Percentiles rank a stretch among this genome's conserved stretches.
Conservation (phyloP, 208 protist genomes). For the Wallacemonas sp. region DNA sequence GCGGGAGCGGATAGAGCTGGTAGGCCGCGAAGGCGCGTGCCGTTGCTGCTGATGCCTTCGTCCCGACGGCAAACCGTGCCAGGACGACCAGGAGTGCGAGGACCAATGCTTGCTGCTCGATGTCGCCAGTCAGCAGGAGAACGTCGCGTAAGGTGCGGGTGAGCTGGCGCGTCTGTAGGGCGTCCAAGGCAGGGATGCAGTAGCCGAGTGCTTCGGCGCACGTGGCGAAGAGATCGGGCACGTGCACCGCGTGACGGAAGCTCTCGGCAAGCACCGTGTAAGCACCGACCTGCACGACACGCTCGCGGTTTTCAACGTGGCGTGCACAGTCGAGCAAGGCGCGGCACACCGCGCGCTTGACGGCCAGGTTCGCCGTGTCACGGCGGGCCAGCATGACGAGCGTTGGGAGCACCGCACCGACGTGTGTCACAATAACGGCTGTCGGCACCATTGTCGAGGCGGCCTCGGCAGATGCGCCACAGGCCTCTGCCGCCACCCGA, state of each 20-base stretch:
- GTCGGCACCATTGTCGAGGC: conserved; percentile 9
- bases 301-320: conserved; percentile 22
- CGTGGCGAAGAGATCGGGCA: conserved; percentile 28
- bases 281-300: conserved; percentile 38
- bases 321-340: conserved; percentile 45
- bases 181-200: conserved; percentile 46
- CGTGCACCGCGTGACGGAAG: conserved; percentile 7
- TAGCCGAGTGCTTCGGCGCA: conserved; percentile 46
- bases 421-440: conserved; percentile 43
- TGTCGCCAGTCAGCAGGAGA: conserved; percentile 30
- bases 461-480: background rate
- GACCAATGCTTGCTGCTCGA: conserved; percentile 27
- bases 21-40: conserved; percentile 17
- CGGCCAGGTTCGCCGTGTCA: conserved; percentile 24
- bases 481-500: background rate
- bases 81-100: conserved; percentile 40
- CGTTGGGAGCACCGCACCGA: conserved; percentile 46
- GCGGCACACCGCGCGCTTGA: conserved; percentile 35
- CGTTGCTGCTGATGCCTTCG: background rate
- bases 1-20: conserved; percentile 25
- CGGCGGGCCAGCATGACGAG: conserved; percentile 21
- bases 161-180: conserved; percentile 52
- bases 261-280: conserved; percentile 30
- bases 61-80: background rate
- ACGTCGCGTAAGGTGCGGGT: conserved; percentile 35